Evolutionary conservation across 768 basidiomycete species (phyloP).

Genomic region (Lactarius tabidus): DNA sequence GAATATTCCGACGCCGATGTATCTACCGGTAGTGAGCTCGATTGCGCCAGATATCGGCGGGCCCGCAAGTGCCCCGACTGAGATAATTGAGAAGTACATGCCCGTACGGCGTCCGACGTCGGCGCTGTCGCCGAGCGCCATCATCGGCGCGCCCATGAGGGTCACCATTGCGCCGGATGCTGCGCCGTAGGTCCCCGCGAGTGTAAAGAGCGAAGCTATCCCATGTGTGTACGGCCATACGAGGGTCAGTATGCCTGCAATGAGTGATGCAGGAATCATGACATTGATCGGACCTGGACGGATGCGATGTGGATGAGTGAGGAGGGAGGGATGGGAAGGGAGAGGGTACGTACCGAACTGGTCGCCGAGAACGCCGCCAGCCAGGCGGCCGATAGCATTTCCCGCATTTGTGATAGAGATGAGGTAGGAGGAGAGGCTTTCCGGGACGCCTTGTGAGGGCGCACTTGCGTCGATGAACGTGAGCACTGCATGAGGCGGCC

Average conservation of each 20-base stretch:
- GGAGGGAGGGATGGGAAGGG: neutral
- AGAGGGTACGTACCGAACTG: conserved; percentile 39
- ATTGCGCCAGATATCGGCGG: conserved; percentile 76
- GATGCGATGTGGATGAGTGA: neutral
- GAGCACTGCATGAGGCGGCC: conserved; percentile 41
- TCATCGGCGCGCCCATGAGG: conserved; percentile 52
- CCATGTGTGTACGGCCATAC: conserved; percentile 63
- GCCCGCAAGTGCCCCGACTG: conserved; percentile 61
- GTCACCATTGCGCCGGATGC: conserved; percentile 60
- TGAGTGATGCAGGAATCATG: conserved; percentile 57
- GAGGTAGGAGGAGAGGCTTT: conserved; percentile 57
- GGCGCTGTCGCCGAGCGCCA: conserved; percentile 53
- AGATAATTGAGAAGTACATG: conserved; percentile 56
- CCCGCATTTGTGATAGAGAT: conserved; percentile 65
- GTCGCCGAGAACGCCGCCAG: conserved; percentile 53
- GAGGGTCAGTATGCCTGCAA: conserved; percentile 57
- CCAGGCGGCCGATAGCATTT: conserved; percentile 57
- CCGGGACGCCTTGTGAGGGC: conserved; percentile 43
- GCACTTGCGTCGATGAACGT: conserved; percentile 66
- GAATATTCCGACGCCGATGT: conserved; percentile 50
- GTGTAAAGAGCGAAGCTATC: conserved; percentile 43
- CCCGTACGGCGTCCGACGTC: conserved; percentile 66
- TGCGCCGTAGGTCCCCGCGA: conserved; percentile 63
- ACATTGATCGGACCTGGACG: conserved; percentile 60
- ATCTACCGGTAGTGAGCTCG: conserved; percentile 48